Evolutionary conservation across 176 grass and related monocot genomes (phyloP).

Genomic region (Carex cristatella): DNA sequence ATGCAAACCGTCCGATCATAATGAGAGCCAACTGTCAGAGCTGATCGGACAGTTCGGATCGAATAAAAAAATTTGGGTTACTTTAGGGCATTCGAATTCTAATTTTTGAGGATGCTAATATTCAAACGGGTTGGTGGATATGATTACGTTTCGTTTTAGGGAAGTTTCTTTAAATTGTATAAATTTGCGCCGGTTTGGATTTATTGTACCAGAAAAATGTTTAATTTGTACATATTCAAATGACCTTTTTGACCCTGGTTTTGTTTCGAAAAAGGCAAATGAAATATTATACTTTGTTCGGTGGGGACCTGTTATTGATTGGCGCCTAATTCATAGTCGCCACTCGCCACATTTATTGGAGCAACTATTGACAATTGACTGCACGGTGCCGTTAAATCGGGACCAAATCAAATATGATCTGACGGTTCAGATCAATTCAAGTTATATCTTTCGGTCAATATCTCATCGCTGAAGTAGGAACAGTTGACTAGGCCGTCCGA

Average conservation of each 20-base stretch:
- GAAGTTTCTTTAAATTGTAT: not conserved
- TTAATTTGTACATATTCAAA: not conserved
- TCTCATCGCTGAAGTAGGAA: not conserved
- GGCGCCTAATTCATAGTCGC: not conserved
- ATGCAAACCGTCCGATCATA: no score
- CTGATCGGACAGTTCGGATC: no score
- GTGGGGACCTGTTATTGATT: not conserved
- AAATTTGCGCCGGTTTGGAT: not conserved
- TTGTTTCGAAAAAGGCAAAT: not conserved
- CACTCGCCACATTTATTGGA: not conserved
- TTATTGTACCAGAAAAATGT: not conserved
- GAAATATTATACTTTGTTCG: not conserved
- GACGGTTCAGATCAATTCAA: not conserved
- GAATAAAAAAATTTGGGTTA: no score
- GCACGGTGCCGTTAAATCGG: not conserved
- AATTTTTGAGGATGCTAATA: constrained; percentile 5
- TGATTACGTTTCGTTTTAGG: not conserved
- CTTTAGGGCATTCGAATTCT: no score
- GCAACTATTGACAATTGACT: not conserved
- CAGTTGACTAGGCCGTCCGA: not conserved
- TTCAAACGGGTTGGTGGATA: constrained; percentile 11
- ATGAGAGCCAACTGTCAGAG: no score
- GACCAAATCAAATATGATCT: not conserved
- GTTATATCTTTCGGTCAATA: not conserved
- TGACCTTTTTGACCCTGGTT: not conserved